Conservation (phyloP, 2,329 filamentous ascomycete genomes). For the Parascedosporium putredinis region DNA sequence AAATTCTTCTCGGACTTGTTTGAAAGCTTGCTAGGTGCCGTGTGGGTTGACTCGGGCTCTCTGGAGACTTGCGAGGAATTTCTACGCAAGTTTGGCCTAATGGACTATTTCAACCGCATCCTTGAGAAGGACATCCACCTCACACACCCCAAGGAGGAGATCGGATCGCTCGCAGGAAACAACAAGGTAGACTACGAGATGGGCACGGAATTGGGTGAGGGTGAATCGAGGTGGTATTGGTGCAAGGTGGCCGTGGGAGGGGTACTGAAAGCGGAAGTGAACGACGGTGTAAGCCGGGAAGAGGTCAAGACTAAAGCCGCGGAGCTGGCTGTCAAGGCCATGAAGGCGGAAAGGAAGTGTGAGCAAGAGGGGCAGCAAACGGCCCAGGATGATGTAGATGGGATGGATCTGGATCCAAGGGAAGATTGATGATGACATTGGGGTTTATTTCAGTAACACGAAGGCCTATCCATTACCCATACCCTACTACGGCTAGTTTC, state of each 20-base stretch:
- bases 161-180: conserved; percentile 47
- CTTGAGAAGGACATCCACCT: conserved; percentile 48
- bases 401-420: not conserved
- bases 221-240: conserved; percentile 19
- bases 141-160: conserved; percentile 55
- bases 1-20: conserved; percentile 82
- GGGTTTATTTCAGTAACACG: no score
- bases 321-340: conserved; percentile 30
- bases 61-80: conserved; percentile 49
- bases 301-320: conserved; percentile 49
- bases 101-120: conserved; percentile 51
- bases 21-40: conserved; percentile 68
- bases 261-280: conserved; percentile 31
- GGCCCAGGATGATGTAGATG: no score
- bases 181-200: conserved; percentile 44
- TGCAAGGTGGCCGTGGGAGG: conserved; percentile 42
- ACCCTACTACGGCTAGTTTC: no score
- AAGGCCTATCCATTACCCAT: no score
- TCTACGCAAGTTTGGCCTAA: conserved; percentile 52
- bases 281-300: conserved; percentile 33
- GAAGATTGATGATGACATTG: no score
- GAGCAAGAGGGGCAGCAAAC: not conserved
- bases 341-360: conserved; percentile 5
- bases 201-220: conserved; percentile 15
- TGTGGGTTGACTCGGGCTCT: conserved; percentile 70